These are phyloP conservation scores for Paraphaeosphaeria minitans DNA, from an alignment of 2,329 filamentous ascomycete genomes.

Conservation along the genomic window DNA sequence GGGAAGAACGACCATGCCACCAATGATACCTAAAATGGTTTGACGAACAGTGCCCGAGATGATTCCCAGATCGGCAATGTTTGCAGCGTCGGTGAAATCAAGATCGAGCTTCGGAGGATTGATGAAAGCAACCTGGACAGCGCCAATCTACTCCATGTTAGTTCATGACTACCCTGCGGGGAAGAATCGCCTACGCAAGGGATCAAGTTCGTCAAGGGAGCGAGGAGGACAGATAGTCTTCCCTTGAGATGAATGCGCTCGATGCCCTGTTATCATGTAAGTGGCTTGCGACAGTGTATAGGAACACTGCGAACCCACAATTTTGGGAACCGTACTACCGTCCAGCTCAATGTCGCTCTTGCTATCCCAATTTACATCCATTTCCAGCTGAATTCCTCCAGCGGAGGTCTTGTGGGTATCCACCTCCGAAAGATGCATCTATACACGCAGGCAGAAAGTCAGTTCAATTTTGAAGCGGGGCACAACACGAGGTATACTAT, in stretches of 20 bases:
- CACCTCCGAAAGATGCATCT: constrained; percentile 48
- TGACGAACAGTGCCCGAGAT: constrained; percentile 53
- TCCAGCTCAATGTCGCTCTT: constrained; percentile 55
- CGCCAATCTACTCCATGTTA: constrained; percentile 49
- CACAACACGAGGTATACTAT: too few species aligned
- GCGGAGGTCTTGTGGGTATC: constrained; percentile 53
- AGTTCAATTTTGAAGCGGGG: too few species aligned
- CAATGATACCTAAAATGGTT: constrained; percentile 52
- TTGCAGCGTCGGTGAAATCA: constrained; percentile 55
- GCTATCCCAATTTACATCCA: constrained; percentile 56
- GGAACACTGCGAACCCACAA: constrained; percentile 39
- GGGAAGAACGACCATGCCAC: constrained; percentile 54
- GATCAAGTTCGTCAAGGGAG: constrained; percentile 53
- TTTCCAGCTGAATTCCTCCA: constrained; percentile 56
- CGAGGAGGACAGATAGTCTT: constrained; percentile 52
- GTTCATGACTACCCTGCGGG: background rate
- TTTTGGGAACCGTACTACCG: constrained; percentile 51
- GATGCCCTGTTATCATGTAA: constrained; percentile 47
- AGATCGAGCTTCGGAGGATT: constrained; percentile 55
- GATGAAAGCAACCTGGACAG: constrained; percentile 56
- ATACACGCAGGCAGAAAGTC: too few species aligned
- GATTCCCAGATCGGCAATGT: constrained; percentile 51
- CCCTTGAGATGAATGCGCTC: constrained; percentile 53
- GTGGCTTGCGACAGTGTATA: background rate
- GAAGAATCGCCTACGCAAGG: constrained; percentile 47